phyloP scores from a whole-genome alignment of 768 basidiomycete genomes.

The Auriculariales sp. region DNA sequence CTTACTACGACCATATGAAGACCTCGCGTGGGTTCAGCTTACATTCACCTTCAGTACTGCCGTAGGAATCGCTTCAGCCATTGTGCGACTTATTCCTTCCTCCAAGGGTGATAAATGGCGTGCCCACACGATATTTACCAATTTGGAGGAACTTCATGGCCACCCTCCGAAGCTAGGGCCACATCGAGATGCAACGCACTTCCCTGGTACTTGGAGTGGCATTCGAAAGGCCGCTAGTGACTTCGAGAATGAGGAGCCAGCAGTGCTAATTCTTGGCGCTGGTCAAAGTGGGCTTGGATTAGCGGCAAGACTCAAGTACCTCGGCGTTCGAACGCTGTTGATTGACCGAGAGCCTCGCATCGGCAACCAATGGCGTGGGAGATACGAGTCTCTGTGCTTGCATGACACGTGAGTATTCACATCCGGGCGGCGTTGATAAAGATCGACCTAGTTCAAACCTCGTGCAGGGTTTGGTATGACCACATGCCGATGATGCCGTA shows the following conservation, averaged over 20 bases:
- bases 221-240: slow-evolving; percentile 26
- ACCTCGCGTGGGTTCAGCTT: slow-evolving; percentile 41
- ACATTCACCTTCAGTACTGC: slow-evolving; percentile 38
- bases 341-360: slow-evolving; percentile 47
- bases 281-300: slow-evolving; percentile 51
- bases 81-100: slow-evolving; percentile 43
- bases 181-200: slow-evolving; percentile 24
- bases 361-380: slow-evolving; percentile 50
- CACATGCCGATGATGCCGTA: slow-evolving; percentile 50
- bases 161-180: slow-evolving; percentile 35
- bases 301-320: slow-evolving; percentile 46
- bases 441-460: background rate
- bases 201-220: slow-evolving; percentile 43
- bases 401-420: slow-evolving; percentile 31
- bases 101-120: slow-evolving; percentile 32
- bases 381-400: slow-evolving; percentile 52
- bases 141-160: slow-evolving; percentile 39
- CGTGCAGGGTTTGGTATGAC: slow-evolving; percentile 31
- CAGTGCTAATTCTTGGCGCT: slow-evolving; percentile 47
- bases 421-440: no score
- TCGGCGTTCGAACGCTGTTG: slow-evolving; percentile 40
- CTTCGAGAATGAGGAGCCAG: slow-evolving; percentile 38
- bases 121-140: slow-evolving; percentile 44
- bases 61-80: slow-evolving; percentile 35
- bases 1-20: slow-evolving; percentile 15